phyloP scores from a whole-genome alignment of 345 rosid species.

The Heritiera littoralis region DNA sequence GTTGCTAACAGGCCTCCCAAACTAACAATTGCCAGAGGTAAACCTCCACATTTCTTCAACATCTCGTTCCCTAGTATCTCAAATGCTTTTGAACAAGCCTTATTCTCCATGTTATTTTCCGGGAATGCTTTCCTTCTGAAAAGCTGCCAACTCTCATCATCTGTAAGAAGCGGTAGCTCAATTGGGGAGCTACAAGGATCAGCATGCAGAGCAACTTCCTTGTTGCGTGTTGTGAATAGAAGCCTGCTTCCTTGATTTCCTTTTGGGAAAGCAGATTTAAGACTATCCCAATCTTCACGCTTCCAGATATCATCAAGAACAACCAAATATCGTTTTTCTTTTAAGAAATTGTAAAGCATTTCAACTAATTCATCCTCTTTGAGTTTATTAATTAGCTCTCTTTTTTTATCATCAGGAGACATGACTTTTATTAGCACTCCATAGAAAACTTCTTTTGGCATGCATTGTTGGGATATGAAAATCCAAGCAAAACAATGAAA shows the following conservation, averaged over 20 bases:
- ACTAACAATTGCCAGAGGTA: constrained; percentile 27
- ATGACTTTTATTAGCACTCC: constrained; percentile 30
- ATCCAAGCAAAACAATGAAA: constrained; percentile 40
- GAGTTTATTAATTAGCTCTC: constrained; percentile 15
- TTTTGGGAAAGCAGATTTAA: constrained; percentile 13
- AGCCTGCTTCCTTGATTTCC: background rate
- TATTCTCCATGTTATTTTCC: background rate
- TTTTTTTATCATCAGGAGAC: constrained; percentile 14
- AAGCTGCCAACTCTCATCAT: constrained; percentile 16
- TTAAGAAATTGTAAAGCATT: background rate
- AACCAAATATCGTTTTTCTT: constrained; percentile 1
- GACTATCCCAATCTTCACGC: constrained; percentile 6
- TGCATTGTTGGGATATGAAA: constrained; percentile 38
- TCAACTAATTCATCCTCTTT: background rate
- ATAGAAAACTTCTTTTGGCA: constrained; percentile 26
- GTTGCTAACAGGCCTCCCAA: constrained; percentile 18
- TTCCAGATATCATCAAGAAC: constrained; percentile 26
- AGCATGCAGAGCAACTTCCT: background rate
- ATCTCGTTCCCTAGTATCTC: constrained; percentile 14
- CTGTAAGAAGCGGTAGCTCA: background rate
- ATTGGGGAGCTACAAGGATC: background rate
- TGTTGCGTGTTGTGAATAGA: background rate
- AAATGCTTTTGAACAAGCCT: background rate
- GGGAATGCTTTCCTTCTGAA: background rate
- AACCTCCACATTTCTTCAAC: constrained; percentile 22